Base-by-base conservation (phyloP, 495 filamentous ascomycete species). In the Penicillium samsonianum region DNA sequence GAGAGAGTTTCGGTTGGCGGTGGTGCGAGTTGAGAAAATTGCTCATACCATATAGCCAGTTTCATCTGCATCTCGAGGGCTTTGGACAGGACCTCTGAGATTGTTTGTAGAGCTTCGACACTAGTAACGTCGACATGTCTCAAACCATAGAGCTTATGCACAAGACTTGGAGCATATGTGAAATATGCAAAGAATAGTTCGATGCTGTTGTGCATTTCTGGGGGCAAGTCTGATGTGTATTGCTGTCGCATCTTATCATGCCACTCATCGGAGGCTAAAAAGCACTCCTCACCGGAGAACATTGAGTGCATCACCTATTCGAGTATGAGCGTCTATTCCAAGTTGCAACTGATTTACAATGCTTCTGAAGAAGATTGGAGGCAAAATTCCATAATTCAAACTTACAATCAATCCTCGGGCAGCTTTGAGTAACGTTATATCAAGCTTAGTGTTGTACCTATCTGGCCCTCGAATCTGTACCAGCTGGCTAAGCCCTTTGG, bases 301-400 rank as follows among this genome's bases (percentile, higher is more conserved):
- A 73, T 61, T 5, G 72, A 68, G 51, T 74, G 60, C 72, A 74
- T 73, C 3, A 74, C 63, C 68, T 73, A 20, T 37, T 22, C 6
- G 14, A 51, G 17, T 37, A 46, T 60, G 22, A 62, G 28, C 16
- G 30, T 11, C 4, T 10, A 12, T 31, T 31, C 30, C 30, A 31
- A 31, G 30, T 19, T 19, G 40, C 5, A n/a, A n/a, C 14, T 46
- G 12, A 28, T 44, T 44, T 17, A 40, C 3, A 7, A 8, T 40
- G n/a, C 37, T 40, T 17, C 37, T 19, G 3, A 17, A 40, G 5
- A 28, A 33, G 7, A 44, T 16, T 14, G 19, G 16, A 48, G n/a
- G 14, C 25, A 20, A 10, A 22, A 43, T 11, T 30, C n/a, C 6
- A 33, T 30, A 10, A 3, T 38, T 20, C 12, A 28, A 20, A 52